Percentiles rank a stretch among this genome's conserved stretches.
Conservation (phyloP, 2,329 filamentous ascomycete species). For the Ophiocordyceps camponoti-floridani region DNA sequence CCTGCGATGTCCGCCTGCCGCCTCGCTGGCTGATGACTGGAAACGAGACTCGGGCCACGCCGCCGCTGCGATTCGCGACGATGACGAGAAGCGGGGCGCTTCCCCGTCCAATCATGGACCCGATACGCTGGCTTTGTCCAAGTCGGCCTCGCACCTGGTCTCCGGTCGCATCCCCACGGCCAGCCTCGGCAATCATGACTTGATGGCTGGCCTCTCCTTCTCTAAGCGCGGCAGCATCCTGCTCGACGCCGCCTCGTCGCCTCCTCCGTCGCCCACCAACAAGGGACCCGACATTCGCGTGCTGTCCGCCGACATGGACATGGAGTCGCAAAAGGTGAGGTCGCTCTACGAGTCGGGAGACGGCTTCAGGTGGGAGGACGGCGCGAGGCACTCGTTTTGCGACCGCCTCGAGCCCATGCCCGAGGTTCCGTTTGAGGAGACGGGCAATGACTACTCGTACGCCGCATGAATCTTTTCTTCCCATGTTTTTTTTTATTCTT, state of each 20-base stretch:
- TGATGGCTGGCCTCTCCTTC: conserved; percentile 37
- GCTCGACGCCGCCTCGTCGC: conserved; percentile 28
- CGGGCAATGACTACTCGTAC: conserved; percentile 34
- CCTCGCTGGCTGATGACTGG: conserved; percentile 18
- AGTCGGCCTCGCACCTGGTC: conserved; percentile 23
- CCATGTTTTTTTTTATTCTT: conserved; percentile 14
- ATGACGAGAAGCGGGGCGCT: conserved; percentile 8
- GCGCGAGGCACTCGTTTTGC: conserved; percentile 26
- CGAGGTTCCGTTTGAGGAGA: conserved; percentile 32
- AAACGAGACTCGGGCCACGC: conserved; percentile 39
- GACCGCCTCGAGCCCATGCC: conserved; percentile 29
- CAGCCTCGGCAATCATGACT: conserved; percentile 37
- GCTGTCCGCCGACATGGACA: conserved; percentile 36
- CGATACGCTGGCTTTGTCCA: conserved; percentile 3
- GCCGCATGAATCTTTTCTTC: conserved; percentile 38
- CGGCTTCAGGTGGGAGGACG: conserved; percentile 33
- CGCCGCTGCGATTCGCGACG: conserved; percentile 20
- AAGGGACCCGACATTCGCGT: conserved; percentile 29
- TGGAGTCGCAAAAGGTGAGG: conserved; percentile 50
- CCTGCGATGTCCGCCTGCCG: conserved; percentile 16
- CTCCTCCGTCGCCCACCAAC: neutral
- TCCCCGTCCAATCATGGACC: neutral
- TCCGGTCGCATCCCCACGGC: conserved; percentile 38
- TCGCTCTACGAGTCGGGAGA: conserved; percentile 44
- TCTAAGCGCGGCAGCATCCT: conserved; percentile 47